Evolutionary conservation across 768 basidiomycete species (phyloP).

Genomic region (Hydnomerulius pinastri): DNA sequence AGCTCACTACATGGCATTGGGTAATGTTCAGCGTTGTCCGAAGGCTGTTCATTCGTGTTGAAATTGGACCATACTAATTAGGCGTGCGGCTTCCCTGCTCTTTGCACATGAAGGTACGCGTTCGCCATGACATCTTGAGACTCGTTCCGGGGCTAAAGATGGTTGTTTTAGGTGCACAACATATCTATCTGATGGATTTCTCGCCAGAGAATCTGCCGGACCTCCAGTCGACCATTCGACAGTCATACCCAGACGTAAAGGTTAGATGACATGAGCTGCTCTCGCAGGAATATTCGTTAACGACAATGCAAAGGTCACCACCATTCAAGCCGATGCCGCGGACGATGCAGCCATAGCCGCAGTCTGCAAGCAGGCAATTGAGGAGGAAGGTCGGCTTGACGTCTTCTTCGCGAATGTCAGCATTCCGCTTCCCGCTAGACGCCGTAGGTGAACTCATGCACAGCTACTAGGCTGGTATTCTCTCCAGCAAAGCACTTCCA

Average conservation of each 20-base stretch:
- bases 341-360: slow-evolving; percentile 67
- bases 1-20: slow-evolving; percentile 89
- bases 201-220: slow-evolving; percentile 66
- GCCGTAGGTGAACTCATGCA: slow-evolving; percentile 1
- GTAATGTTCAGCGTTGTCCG: slow-evolving; percentile 40
- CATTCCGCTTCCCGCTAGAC: slow-evolving; percentile 1
- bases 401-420: slow-evolving; percentile 94
- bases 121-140: slow-evolving; percentile 1
- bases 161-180: slow-evolving; percentile 59
- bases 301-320: slow-evolving; percentile 65
- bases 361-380: slow-evolving; percentile 70
- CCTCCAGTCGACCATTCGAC: slow-evolving; percentile 67
- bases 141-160: slow-evolving; percentile 5
- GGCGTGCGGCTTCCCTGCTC: slow-evolving; percentile 69
- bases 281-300: slow-evolving; percentile 10
- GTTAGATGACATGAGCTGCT: slow-evolving; percentile 39
- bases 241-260: slow-evolving; percentile 76
- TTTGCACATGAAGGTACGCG: slow-evolving; percentile 78
- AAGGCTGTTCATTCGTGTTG: slow-evolving; percentile 1
- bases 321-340: slow-evolving; percentile 79
- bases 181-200: slow-evolving; percentile 78
- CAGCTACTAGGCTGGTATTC: slow-evolving; percentile 63
- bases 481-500: slow-evolving; percentile 43
- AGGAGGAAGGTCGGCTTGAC: slow-evolving; percentile 85
- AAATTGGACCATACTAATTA: slow-evolving; percentile 28